These are phyloP conservation scores for Botrytis sinoallii DNA, from an alignment of 2,329 filamentous ascomycete genomes.

Conservation along the genomic window DNA sequence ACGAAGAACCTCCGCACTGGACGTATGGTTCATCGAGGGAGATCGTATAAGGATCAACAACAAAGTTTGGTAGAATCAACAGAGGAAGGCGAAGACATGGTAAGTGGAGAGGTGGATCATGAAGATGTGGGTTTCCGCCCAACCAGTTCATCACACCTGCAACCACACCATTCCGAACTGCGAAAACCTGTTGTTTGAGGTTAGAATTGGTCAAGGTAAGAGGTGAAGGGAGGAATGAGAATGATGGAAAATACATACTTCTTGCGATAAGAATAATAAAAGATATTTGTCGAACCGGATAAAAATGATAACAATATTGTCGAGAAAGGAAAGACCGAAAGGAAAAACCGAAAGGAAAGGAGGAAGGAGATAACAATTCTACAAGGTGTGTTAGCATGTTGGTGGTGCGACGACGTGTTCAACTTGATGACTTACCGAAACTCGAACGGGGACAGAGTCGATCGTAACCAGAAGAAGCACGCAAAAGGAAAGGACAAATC, in stretches of 20 bases:
- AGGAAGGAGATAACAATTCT: neutral
- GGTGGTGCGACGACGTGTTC: neutral
- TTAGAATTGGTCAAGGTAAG: neutral
- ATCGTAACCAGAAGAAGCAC: neutral
- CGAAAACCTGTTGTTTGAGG: neutral
- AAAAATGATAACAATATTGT: neutral
- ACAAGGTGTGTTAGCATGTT: neutral
- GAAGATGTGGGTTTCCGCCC: neutral
- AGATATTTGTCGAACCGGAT: neutral
- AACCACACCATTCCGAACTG: neutral
- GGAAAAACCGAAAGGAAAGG: neutral
- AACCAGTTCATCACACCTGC: neutral
- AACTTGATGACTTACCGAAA: neutral
- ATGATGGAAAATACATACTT: neutral
- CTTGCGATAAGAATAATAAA: neutral
- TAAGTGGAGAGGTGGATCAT: constrained; percentile 4
- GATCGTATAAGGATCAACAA: neutral
- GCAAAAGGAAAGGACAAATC: neutral
- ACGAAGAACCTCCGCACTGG: neutral
- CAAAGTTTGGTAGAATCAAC: neutral
- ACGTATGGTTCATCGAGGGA: constrained; percentile 5
- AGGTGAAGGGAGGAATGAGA: neutral
- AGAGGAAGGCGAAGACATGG: neutral
- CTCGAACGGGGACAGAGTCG: neutral
- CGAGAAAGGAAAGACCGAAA: neutral